Evolutionary conservation across 345 rosid genomes (phyloP), one percentile per base, ranked within the genome.

Genomic region (Salix caprea): DNA sequence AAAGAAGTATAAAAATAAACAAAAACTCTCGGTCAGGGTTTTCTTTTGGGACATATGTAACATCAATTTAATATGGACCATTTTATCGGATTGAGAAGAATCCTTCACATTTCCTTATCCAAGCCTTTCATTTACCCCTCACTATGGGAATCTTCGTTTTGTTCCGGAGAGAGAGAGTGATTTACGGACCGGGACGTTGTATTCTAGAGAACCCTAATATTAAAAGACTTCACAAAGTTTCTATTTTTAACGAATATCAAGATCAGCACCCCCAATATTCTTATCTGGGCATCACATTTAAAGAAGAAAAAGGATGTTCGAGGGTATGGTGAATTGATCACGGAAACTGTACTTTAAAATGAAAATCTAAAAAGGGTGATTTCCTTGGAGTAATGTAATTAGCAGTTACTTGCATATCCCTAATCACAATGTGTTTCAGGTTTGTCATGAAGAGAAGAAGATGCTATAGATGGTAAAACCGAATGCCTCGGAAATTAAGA

Each of bases 81-180:
- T 69, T 56, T 56, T 76, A 76, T 23, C 21, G 79, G 83, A 87
- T 84, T 78, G 87, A 77, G 66, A 54, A 75, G 87, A 84, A 86
- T 84, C 83, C 83, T 61, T 19, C 46, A 18, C 39, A 24, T 72
- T 72, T 30, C 67, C n/a, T 76, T 26, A 52, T 60, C 9, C 24
- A 36, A 72, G 36, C 42, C 65, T 67, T 73, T 64, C 46, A 50
- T 8, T 30, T 37, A 21, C 65, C 50, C 46, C 62, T 76, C 78
- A 81, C 79, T 14, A 52, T 69, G 79, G 82, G 86, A 84, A 82
- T 84, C 85, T 84, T 80, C 66, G 64, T 75, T 73, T 61, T 80
- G 74, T 81, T 80, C 21, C 44, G 2, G 4, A 23, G 9, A 32
- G 60, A 44, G 2, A 21, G 67, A 37, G 50, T 54, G 67, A 74